These are phyloP conservation scores for Fusarium coffeatum DNA, from an alignment of 2,329 filamentous ascomycete species.

Conservation along the genomic window DNA sequence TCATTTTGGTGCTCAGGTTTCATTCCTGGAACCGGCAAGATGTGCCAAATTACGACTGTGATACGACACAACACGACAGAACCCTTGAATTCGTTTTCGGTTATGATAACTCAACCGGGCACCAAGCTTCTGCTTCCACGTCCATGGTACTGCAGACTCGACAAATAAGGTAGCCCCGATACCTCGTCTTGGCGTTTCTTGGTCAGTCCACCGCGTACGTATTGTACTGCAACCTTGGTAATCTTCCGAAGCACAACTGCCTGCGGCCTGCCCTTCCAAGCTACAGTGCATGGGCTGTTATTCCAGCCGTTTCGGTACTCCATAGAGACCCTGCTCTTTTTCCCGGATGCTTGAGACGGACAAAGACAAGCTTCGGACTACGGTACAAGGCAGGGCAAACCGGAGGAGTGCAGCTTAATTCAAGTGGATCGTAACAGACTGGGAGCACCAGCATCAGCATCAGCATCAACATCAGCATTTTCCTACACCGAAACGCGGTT, in stretches of 20 bases:
- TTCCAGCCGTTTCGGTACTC: slow-evolving; percentile 30
- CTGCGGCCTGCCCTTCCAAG: slow-evolving; percentile 34
- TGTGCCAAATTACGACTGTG: not conserved
- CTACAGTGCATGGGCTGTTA: slow-evolving; percentile 6
- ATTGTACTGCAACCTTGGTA: slow-evolving; percentile 25
- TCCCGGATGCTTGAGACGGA: slow-evolving; percentile 7
- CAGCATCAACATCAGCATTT: not conserved
- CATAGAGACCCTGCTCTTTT: slow-evolving; percentile 34
- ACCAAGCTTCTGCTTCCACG: not conserved
- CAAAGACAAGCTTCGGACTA: slow-evolving; percentile 23
- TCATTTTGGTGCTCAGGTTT: not conserved
- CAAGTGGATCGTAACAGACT: not conserved
- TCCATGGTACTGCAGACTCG: not conserved
- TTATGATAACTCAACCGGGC: not conserved
- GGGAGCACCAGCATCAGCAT: not conserved
- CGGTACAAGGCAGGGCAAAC: slow-evolving; percentile 10
- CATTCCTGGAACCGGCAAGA: not conserved
- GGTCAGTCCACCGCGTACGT: slow-evolving; percentile 37
- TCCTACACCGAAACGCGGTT: slow-evolving; percentile 16
- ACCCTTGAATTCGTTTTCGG: slow-evolving; percentile 6
- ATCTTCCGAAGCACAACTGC: slow-evolving; percentile 44
- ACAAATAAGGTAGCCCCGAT: slow-evolving; percentile 29
- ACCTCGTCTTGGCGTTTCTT: slow-evolving; percentile 34
- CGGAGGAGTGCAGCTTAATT: slow-evolving; percentile 9
- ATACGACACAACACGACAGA: not conserved